phyloP scores from a whole-genome alignment of 805 yeast species.

The Tetrapisispora fleetii region DNA sequence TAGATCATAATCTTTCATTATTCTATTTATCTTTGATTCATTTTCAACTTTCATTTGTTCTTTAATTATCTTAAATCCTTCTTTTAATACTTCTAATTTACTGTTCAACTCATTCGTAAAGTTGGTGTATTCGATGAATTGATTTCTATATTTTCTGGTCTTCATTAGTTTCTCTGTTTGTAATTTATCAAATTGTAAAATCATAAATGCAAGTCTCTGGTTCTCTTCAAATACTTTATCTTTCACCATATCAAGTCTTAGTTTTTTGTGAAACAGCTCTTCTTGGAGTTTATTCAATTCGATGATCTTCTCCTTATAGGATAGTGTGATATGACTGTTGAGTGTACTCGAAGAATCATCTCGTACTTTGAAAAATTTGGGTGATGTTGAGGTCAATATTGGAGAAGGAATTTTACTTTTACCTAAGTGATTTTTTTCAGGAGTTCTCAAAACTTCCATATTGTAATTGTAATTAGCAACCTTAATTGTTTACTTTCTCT shows the following conservation, averaged over 20 bases:
- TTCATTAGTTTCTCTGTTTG: slow-evolving; percentile 21
- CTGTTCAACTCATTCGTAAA: slow-evolving; percentile 21
- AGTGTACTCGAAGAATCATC: neutral
- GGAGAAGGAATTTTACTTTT: slow-evolving; percentile 18
- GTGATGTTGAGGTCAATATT: slow-evolving; percentile 8
- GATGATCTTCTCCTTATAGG: slow-evolving; percentile 25
- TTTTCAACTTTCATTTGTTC: slow-evolving; percentile 28
- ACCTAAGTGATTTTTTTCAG: slow-evolving; percentile 6
- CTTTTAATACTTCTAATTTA: slow-evolving; percentile 17
- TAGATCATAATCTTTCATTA: slow-evolving; percentile 26
- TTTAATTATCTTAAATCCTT: slow-evolving; percentile 28
- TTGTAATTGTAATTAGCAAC: neutral
- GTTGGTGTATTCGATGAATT: slow-evolving; percentile 26
- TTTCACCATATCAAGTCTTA: slow-evolving; percentile 16
- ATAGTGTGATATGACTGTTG: slow-evolving; percentile 19
- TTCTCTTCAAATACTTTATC: slow-evolving; percentile 16
- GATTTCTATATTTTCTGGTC: slow-evolving; percentile 21
- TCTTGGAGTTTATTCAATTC: slow-evolving; percentile 25
- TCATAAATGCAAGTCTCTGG: slow-evolving; percentile 14
- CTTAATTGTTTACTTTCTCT: neutral
- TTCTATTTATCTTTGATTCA: slow-evolving; percentile 30
- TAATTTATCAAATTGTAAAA: slow-evolving; percentile 22
- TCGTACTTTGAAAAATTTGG: slow-evolving; percentile 7
- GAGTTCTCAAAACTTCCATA: slow-evolving; percentile 13
- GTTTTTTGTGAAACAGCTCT: slow-evolving; percentile 18